Evolutionary conservation across 495 filamentous ascomycete species (phyloP).

Genomic region (Penicillium ochrochloron): DNA sequence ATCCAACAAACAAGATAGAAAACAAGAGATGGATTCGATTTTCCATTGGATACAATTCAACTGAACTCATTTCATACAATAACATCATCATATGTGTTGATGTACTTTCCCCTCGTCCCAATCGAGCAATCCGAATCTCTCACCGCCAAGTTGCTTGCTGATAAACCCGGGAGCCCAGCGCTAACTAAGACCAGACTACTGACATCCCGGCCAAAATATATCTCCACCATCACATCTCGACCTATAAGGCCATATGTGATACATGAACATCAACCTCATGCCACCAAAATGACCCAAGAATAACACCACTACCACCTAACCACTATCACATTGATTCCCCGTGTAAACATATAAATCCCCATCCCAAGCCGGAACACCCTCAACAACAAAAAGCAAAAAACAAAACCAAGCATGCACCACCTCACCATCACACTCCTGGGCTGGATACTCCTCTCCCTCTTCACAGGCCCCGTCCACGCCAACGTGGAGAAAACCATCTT

Average conservation of each 20-base stretch:
- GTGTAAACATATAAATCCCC: neutral
- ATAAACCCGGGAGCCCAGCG: slow-evolving; percentile 1
- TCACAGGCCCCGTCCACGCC: slow-evolving; percentile 44
- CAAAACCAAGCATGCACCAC: slow-evolving; percentile 22
- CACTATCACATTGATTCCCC: neutral
- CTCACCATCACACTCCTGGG: slow-evolving; percentile 27
- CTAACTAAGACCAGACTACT: no score
- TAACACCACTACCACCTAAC: neutral
- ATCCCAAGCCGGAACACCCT: neutral
- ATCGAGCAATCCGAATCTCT: slow-evolving; percentile 5
- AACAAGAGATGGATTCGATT: neutral
- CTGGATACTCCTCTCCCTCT: slow-evolving; percentile 39
- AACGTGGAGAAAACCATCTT: slow-evolving; percentile 96
- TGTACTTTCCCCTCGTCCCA: neutral
- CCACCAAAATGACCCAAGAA: neutral
- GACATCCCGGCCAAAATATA: slow-evolving; percentile 8
- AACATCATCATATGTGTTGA: no score
- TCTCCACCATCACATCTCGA: slow-evolving; percentile 8
- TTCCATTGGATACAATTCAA: no score
- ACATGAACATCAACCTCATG: neutral
- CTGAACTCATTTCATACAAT: no score
- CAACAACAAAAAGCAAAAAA: neutral
- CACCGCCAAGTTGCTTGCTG: slow-evolving; percentile 20
- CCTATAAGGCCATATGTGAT: neutral
- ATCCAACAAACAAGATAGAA: neutral